A percentile compares a stretch with the other conserved stretches of the same genome.
Evolutionary conservation across 2,329 filamentous ascomycete genomes (phyloP).

Genomic region (Colletotrichum sp.): DNA sequence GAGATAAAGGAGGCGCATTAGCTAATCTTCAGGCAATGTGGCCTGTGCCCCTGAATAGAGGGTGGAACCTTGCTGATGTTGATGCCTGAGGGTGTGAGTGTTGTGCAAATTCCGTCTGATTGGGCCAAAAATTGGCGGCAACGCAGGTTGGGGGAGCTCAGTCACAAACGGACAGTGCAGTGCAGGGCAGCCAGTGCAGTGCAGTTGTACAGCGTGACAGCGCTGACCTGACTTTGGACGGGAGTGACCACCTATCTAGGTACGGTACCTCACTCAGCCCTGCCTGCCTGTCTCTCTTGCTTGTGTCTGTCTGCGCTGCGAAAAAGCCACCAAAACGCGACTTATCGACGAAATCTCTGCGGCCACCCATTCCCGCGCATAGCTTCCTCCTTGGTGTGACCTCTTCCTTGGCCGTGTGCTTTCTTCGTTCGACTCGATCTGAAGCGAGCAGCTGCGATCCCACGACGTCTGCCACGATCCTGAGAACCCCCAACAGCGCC

Average conservation of each 20-base stretch:
- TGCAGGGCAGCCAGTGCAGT: not conserved
- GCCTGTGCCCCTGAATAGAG: constrained; percentile 8
- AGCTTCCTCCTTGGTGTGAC: not conserved
- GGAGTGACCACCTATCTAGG: not conserved
- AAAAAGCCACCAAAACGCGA: constrained; percentile 9
- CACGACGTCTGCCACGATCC: not conserved
- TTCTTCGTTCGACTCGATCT: not conserved
- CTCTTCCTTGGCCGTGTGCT: not conserved
- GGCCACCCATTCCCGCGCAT: not conserved
- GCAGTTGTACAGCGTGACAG: not conserved
- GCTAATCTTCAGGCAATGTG: not conserved
- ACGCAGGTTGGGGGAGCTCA: not conserved
- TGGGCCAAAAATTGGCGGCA: constrained; percentile 13
- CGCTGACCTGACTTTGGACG: not conserved
- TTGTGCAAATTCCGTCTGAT: not conserved
- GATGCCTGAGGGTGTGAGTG: constrained; percentile 14
- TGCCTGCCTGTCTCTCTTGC: not conserved
- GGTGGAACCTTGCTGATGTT: not conserved
- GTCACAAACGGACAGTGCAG: not conserved
- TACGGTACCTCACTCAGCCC: not conserved
- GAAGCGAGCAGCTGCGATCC: not conserved
- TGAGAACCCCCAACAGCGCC: not conserved
- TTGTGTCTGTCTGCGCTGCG: not conserved
- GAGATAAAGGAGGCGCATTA: not conserved
- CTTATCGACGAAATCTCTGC: constrained; percentile 1